These are phyloP conservation scores for Eleusine coracana DNA, from an alignment of 176 grass and related monocot species.

Conservation along the genomic window DNA sequence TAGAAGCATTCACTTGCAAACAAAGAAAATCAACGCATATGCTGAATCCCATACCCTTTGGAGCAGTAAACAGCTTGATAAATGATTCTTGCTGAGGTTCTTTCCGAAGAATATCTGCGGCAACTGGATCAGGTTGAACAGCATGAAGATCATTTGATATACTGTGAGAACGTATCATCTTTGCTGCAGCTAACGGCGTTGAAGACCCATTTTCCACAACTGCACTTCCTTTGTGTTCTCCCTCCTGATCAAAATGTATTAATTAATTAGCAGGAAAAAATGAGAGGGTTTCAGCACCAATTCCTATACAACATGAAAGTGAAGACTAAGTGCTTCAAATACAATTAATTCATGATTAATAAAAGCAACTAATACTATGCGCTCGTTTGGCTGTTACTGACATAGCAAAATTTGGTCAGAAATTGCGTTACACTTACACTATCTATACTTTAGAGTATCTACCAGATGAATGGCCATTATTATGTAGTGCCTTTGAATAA, in stretches of 20 bases:
- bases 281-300: slow-evolving; percentile 1
- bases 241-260: slow-evolving; percentile 55
- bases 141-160: slow-evolving; percentile 90
- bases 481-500: background rate
- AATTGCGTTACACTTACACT: background rate
- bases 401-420: background rate
- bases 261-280: slow-evolving; percentile 15
- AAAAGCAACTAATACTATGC: slow-evolving; percentile 21
- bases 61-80: slow-evolving; percentile 77
- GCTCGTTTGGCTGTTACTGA: background rate
- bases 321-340: slow-evolving; percentile 8
- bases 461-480: background rate
- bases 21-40: slow-evolving; percentile 17
- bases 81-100: slow-evolving; percentile 94
- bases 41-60: slow-evolving; percentile 61
- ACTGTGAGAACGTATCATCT: slow-evolving; percentile 80
- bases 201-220: slow-evolving; percentile 64
- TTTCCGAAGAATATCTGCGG: slow-evolving; percentile 98
- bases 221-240: slow-evolving; percentile 60
- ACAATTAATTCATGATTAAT: slow-evolving; percentile 29
- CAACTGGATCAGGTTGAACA: slow-evolving; percentile 86
- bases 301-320: slow-evolving; percentile 11
- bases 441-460: background rate
- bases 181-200: slow-evolving; percentile 60
- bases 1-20: slow-evolving; percentile 26